A percentile compares a stretch with the other conserved stretches of the same genome.
Conservation (phyloP, 2,329 filamentous ascomycete genomes). For the Trichophyton benhamiae region DNA sequence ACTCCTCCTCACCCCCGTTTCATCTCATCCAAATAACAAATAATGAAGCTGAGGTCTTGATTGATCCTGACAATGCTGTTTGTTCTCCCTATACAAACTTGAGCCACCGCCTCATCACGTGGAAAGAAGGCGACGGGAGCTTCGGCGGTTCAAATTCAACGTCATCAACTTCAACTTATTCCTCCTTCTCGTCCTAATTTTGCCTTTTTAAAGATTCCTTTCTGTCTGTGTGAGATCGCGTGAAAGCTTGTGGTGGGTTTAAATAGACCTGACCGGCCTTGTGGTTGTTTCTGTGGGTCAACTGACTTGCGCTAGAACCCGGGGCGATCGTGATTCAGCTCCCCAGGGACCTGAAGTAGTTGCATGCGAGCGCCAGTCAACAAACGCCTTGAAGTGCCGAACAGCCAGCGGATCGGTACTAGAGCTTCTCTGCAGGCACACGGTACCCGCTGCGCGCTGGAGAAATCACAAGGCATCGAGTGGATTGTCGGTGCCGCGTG, state of each 20-base stretch:
- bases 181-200: neutral
- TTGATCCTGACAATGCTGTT: neutral
- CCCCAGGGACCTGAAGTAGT: constrained; percentile 1
- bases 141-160: neutral
- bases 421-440: neutral
- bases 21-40: neutral
- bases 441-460: neutral
- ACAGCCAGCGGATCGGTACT: neutral
- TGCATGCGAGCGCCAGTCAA: neutral
- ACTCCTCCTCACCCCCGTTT: constrained; percentile 1
- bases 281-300: constrained; percentile 2
- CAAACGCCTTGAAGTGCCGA: neutral
- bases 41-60: neutral
- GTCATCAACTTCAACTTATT: neutral
- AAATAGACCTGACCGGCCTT: neutral
- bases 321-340: neutral
- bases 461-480: neutral
- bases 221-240: neutral
- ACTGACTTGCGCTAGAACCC: neutral
- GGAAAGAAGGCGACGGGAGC: neutral
- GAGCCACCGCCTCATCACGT: neutral
- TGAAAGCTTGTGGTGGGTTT: neutral
- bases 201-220: neutral
- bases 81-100: neutral
- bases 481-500: neutral